Percentiles rank a stretch among this genome's conserved stretches.
These are phyloP conservation scores for Ceratocystis smalleyi DNA, from an alignment of 2,329 filamentous ascomycete genomes.

Conservation along the genomic window DNA sequence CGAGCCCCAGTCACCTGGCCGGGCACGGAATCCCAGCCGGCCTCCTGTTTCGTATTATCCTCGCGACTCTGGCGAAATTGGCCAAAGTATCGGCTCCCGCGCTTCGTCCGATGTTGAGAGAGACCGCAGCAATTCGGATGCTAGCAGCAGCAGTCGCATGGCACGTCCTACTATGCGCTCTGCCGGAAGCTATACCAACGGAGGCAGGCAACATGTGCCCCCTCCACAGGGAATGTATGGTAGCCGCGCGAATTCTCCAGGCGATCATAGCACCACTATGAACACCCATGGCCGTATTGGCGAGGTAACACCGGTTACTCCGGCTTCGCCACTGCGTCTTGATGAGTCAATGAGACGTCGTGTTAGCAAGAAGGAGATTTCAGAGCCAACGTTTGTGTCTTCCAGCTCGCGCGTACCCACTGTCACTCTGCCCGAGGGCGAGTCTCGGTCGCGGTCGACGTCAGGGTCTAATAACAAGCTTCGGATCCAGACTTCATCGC, in stretches of 20 bases:
- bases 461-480: slow-evolving; percentile 28
- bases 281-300: slow-evolving; percentile 19
- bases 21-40: slow-evolving; percentile 31
- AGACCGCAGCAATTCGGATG: slow-evolving; percentile 40
- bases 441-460: slow-evolving; percentile 24
- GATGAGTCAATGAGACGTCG: slow-evolving; percentile 29
- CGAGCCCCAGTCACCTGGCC: slow-evolving; percentile 35
- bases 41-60: slow-evolving; percentile 31
- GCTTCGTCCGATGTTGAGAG: slow-evolving; percentile 28
- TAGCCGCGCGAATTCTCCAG: slow-evolving; percentile 13
- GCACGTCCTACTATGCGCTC: slow-evolving; percentile 11
- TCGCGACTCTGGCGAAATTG: slow-evolving; percentile 19
- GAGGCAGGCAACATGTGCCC: background rate
- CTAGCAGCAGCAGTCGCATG: slow-evolving; percentile 31
- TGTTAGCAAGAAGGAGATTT: slow-evolving; percentile 34
- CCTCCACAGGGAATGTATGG: slow-evolving; percentile 14
- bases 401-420: slow-evolving; percentile 32
- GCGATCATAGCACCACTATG: background rate
- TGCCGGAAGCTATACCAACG: slow-evolving; percentile 6
- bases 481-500: slow-evolving; percentile 24
- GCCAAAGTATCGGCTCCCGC: slow-evolving; percentile 19
- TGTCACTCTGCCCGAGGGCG: slow-evolving; percentile 26
- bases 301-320: slow-evolving; percentile 1
- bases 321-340: slow-evolving; percentile 21
- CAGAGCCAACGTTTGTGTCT: slow-evolving; percentile 34